Percentiles rank a stretch among this genome's conserved stretches.
Conservation (phyloP, 805 yeast species). For the Suhomyces sp. region DNA sequence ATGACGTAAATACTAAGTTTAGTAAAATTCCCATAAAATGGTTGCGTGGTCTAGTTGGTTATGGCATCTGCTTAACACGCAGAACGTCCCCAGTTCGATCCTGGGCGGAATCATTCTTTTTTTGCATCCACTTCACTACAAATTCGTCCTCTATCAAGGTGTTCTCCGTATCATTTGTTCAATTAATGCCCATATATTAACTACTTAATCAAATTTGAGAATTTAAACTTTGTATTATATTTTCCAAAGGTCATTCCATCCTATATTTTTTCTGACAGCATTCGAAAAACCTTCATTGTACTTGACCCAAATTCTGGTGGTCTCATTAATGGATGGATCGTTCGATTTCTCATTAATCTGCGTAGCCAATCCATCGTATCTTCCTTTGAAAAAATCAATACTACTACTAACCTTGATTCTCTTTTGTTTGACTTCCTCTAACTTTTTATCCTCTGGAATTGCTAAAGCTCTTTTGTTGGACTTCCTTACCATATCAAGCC, state of each 20-base stretch:
- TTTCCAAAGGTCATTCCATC: constrained; percentile 70
- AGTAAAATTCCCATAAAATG: constrained; percentile 35
- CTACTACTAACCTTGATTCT: constrained; percentile 29
- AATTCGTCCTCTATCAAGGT: too few relatives aligned
- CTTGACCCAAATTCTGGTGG: constrained; percentile 68
- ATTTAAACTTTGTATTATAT: too few relatives aligned
- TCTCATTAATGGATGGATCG: constrained; percentile 27
- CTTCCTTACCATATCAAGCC: constrained; percentile 11
- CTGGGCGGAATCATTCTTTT: constrained; percentile 90
- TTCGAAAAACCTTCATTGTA: constrained; percentile 89
- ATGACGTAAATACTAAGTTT: too few relatives aligned
- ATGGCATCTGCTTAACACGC: constrained; percentile 99
- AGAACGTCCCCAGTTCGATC: constrained; percentile 99
- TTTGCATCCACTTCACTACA: too few relatives aligned
- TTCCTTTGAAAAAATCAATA: constrained; percentile 39
- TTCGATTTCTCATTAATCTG: constrained; percentile 21
- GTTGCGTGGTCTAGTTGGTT: constrained; percentile 99
- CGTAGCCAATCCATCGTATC: constrained; percentile 34
- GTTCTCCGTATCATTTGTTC: too few relatives aligned
- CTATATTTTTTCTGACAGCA: constrained; percentile 81
- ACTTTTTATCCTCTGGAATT: constrained; percentile 14
- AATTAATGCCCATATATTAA: too few relatives aligned
- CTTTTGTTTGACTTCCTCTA: constrained; percentile 18
- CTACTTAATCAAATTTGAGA: too few relatives aligned
- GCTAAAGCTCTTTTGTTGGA: constrained; percentile 22